phyloP scores from a whole-genome alignment of 2,329 filamentous ascomycete genomes.

The Aspergillus alliaceus region DNA sequence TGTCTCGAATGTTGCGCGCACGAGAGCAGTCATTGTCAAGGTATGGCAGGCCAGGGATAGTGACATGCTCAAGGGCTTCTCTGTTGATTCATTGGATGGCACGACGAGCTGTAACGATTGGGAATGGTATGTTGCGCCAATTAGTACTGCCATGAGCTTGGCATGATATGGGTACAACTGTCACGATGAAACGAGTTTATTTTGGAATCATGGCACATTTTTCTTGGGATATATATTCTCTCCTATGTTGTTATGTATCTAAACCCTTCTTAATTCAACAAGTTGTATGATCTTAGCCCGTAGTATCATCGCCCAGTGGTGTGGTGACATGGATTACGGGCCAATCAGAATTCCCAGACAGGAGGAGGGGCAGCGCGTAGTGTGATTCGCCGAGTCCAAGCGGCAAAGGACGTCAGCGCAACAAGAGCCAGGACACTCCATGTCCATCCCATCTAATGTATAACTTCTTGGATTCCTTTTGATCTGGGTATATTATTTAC shows the following conservation, averaged over 20 bases:
- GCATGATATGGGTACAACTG: constrained; percentile 26
- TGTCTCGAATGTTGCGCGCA: constrained; percentile 46
- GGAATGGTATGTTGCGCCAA: constrained; percentile 44
- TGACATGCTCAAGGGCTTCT: constrained; percentile 26
- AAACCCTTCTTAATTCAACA: not conserved
- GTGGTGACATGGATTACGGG: too few relatives aligned
- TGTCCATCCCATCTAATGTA: not conserved
- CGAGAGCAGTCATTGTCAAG: constrained; percentile 48
- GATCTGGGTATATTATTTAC: not conserved
- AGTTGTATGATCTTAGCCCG: not conserved
- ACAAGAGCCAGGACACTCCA: not conserved
- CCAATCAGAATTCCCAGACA: not conserved
- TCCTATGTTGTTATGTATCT: not conserved
- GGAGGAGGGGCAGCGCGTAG: not conserved
- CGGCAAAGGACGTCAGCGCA: constrained; percentile 1
- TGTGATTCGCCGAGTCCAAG: constrained; percentile 1
- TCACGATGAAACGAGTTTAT: not conserved
- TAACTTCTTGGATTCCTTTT: not conserved
- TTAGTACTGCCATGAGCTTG: constrained; percentile 44
- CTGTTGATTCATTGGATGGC: constrained; percentile 13
- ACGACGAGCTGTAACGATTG: constrained; percentile 38
- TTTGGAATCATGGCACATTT: not conserved
- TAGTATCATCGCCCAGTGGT: not conserved
- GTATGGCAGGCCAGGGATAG: constrained; percentile 50
- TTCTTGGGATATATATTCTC: not conserved